Evolutionary conservation across 768 basidiomycete species (phyloP).

Genomic region (Kwoniella sp.): DNA sequence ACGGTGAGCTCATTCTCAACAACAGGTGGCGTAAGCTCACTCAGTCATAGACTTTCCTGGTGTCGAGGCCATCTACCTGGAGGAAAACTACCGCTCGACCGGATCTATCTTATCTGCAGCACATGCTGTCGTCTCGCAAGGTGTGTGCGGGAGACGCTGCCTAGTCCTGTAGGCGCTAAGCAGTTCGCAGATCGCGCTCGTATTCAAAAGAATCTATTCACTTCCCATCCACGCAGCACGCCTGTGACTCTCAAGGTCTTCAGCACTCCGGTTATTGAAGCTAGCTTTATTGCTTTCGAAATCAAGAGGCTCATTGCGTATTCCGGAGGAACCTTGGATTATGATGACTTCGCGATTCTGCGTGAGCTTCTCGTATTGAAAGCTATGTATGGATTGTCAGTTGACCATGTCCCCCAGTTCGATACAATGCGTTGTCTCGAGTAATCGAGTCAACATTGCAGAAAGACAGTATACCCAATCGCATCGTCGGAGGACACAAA

Average conservation of each 20-base stretch:
- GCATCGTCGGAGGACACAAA: constrained; percentile 72
- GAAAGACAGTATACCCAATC: constrained; percentile 69
- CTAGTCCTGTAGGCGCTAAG: constrained; percentile 3
- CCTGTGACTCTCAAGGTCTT: constrained; percentile 60
- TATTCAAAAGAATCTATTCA: constrained; percentile 67
- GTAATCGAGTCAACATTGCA: constrained; percentile 71
- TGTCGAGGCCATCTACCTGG: constrained; percentile 67
- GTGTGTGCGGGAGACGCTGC: constrained; percentile 50
- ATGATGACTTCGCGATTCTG: constrained; percentile 78
- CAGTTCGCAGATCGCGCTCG: constrained; percentile 62
- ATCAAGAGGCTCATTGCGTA: constrained; percentile 72
- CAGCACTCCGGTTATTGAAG: constrained; percentile 57
- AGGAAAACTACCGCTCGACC: constrained; percentile 83
- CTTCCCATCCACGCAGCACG: constrained; percentile 63
- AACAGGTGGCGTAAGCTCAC: not conserved
- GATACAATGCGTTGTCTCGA: constrained; percentile 75
- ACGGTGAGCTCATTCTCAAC: constrained; percentile 51
- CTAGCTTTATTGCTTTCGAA: constrained; percentile 66
- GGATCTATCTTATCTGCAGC: constrained; percentile 67
- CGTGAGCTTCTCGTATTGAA: constrained; percentile 56
- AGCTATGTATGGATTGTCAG: not conserved
- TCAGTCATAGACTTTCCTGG: constrained; percentile 59
- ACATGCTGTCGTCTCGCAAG: constrained; percentile 76
- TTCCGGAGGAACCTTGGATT: constrained; percentile 66
- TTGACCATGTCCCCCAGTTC: constrained; percentile 58